Evolutionary conservation across 139 green algal species (phyloP).

Genomic region (Penium margaritaceum): DNA sequence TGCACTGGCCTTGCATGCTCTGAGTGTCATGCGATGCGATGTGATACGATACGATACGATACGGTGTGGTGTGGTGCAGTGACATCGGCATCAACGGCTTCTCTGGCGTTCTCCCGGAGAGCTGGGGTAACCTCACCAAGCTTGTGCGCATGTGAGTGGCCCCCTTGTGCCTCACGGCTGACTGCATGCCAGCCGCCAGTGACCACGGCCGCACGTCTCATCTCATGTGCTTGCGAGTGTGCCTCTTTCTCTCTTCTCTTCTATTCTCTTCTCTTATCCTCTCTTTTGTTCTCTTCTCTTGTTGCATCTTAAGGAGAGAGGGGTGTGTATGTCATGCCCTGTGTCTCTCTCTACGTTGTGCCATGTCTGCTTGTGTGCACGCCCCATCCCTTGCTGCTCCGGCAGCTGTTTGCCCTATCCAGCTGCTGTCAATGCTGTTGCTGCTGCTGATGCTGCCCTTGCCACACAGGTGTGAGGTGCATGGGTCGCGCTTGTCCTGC

Average conservation of each 20-base stretch:
- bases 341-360: too few relatives aligned
- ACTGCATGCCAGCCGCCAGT: too few relatives aligned
- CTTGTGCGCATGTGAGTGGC: conserved; percentile 10
- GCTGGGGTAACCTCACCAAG: conserved; percentile 17
- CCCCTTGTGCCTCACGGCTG: not conserved
- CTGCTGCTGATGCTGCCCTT: too few relatives aligned
- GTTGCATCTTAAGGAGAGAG: too few relatives aligned
- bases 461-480: not conserved
- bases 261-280: not conserved
- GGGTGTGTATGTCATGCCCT: too few relatives aligned
- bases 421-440: not conserved
- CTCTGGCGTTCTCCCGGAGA: not conserved
- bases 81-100: conserved; percentile 19
- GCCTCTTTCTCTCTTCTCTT: not conserved
- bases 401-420: too few relatives aligned
- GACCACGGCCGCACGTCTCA: not conserved
- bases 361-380: too few relatives aligned
- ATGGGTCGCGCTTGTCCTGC: not conserved
- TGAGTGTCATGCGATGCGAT: not conserved
- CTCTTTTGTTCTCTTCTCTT: too few relatives aligned
- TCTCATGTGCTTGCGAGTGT: not conserved
- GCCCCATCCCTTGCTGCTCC: too few relatives aligned
- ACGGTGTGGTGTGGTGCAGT: too few relatives aligned
- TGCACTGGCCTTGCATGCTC: too few relatives aligned
- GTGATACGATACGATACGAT: too few relatives aligned